These are phyloP conservation scores for Coffea humblotiana DNA, from an alignment of 305 asterid genomes.

Conservation along the genomic window DNA sequence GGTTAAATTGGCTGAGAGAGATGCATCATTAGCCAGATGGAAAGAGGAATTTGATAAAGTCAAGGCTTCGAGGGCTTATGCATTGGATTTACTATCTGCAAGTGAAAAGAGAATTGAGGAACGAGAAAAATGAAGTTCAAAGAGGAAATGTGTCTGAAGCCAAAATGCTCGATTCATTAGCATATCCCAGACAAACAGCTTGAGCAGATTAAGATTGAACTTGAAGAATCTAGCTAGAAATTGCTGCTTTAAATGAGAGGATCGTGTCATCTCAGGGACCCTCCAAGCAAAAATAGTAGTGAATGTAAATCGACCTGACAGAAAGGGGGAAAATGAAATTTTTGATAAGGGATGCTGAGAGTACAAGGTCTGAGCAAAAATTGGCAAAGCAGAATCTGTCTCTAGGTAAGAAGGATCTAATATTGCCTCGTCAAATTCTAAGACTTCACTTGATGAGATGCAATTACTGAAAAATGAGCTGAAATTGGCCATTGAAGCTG, in stretches of 20 bases:
- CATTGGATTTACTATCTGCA: conserved; percentile 17
- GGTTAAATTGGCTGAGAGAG: conserved; percentile 38
- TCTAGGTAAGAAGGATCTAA: conserved; percentile 28
- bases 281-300: conserved; percentile 11
- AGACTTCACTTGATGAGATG: conserved; percentile 36
- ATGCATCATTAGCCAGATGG: conserved; percentile 27
- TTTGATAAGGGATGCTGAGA: conserved; percentile 24
- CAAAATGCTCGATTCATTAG: conserved; percentile 38
- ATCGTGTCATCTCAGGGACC: conserved; percentile 30
- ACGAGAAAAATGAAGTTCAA: conserved; percentile 45
- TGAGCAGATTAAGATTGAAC: conserved; percentile 43
- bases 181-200: conserved; percentile 34
- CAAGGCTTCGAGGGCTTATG: conserved; percentile 27
- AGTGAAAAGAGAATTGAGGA: conserved; percentile 40
- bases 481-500: conserved; percentile 59
- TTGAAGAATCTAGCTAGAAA: conserved; percentile 52
- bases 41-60: conserved; percentile 43
- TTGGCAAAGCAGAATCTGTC: conserved; percentile 32
- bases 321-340: conserved; percentile 9
- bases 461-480: conserved; percentile 45
- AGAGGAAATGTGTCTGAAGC: conserved; percentile 38
- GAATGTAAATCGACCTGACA: conserved; percentile 10
- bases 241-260: conserved; percentile 36
- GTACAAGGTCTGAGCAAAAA: conserved; percentile 29
- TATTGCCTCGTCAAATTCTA: conserved; percentile 25